Conservation (phyloP, 352 stramenopile species). For the Pythium coloratum region DNA sequence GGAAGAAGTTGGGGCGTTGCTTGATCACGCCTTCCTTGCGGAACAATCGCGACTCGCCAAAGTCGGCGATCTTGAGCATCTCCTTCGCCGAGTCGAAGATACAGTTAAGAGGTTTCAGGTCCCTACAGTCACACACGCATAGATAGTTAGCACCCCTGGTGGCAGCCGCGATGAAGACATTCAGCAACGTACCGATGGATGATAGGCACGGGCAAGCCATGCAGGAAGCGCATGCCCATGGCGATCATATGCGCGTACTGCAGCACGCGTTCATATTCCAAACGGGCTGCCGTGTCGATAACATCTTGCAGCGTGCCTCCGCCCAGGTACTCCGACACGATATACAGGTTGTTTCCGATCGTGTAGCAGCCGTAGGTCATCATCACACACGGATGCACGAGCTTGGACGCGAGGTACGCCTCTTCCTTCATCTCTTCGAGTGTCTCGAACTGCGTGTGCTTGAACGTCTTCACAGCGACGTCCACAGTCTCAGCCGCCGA, state of each 20-base stretch:
- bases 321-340: constrained; percentile 80
- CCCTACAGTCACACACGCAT: constrained; percentile 28
- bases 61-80: constrained; percentile 82
- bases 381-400: constrained; percentile 82
- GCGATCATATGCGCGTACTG: constrained; percentile 81
- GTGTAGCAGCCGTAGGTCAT: constrained; percentile 86
- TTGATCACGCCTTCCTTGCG: constrained; percentile 58
- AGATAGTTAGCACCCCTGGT: neutral
- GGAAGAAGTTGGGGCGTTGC: constrained; percentile 55
- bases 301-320: constrained; percentile 80
- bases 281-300: constrained; percentile 44
- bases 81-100: constrained; percentile 77
- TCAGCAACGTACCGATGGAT: constrained; percentile 52
- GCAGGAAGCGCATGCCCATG: constrained; percentile 80
- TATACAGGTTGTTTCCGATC: constrained; percentile 75
- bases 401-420: constrained; percentile 73
- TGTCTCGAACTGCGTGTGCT: constrained; percentile 72
- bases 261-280: constrained; percentile 68
- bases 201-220: constrained; percentile 69
- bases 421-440: constrained; percentile 83
- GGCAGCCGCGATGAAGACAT: neutral
- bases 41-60: constrained; percentile 74
- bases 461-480: constrained; percentile 83
- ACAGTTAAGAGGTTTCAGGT: constrained; percentile 82
- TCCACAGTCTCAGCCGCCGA: constrained; percentile 50